Percentiles rank a stretch among this genome's conserved stretches.
phyloP scores from a whole-genome alignment of 495 filamentous ascomycete genomes.

The Neurospora sp. region DNA sequence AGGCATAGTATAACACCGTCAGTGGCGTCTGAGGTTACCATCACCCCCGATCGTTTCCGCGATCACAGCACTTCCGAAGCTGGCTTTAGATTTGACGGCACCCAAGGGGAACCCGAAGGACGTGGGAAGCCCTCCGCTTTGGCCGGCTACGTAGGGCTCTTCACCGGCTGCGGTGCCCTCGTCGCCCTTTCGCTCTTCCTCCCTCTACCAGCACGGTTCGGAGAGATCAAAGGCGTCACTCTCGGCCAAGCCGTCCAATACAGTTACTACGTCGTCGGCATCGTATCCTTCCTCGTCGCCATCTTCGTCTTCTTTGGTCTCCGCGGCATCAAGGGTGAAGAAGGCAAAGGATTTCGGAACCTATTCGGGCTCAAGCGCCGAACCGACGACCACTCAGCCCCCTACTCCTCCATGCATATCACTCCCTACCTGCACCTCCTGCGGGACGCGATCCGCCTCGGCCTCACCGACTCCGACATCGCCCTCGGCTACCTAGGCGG shows the following conservation, averaged over 20 bases:
- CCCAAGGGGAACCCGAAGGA: background rate
- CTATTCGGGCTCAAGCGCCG: slow-evolving; percentile 32
- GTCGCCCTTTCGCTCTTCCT: slow-evolving; percentile 73
- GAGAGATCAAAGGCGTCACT: slow-evolving; percentile 51
- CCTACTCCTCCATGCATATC: slow-evolving; percentile 10
- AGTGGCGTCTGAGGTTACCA: slow-evolving; percentile 52
- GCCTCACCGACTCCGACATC: slow-evolving; percentile 64
- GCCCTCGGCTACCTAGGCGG: slow-evolving; percentile 84
- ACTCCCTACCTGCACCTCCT: slow-evolving; percentile 44
- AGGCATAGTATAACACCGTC: slow-evolving; percentile 39
- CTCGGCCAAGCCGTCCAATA: slow-evolving; percentile 59
- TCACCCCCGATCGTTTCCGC: slow-evolving; percentile 46
- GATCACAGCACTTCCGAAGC: slow-evolving; percentile 8
- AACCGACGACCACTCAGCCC: slow-evolving; percentile 7
- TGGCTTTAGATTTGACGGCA: slow-evolving; percentile 2
- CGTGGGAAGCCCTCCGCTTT: slow-evolving; percentile 46
- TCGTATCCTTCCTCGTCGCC: slow-evolving; percentile 60
- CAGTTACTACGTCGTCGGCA: slow-evolving; percentile 77
- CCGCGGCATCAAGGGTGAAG: slow-evolving; percentile 64
- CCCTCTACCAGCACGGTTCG: slow-evolving; percentile 72
- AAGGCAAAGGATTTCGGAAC: slow-evolving; percentile 56
- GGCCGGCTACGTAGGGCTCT: slow-evolving; percentile 83
- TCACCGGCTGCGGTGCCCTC: slow-evolving; percentile 85
- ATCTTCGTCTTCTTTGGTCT: slow-evolving; percentile 72
- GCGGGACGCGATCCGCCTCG: slow-evolving; percentile 57